Evolutionary conservation across 2,329 filamentous ascomycete species (phyloP).

Genomic region (Aschersonia sp.): DNA sequence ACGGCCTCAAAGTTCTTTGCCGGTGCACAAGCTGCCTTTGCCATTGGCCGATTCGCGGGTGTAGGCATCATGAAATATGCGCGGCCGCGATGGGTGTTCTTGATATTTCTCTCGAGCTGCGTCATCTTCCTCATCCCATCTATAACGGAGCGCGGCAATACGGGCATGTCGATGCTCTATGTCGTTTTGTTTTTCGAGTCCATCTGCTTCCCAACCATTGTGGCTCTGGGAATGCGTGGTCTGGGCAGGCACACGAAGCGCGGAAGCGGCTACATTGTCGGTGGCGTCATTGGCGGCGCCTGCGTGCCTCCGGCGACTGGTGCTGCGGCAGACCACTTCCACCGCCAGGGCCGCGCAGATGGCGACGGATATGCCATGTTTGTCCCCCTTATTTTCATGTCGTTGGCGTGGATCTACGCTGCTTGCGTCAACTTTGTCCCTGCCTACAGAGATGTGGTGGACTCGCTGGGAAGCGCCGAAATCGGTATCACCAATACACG

Average conservation of each 20-base stretch:
- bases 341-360: neutral
- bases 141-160: slow-evolving; percentile 29
- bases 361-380: slow-evolving; percentile 49
- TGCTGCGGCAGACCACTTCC: slow-evolving; percentile 45
- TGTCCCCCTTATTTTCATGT: slow-evolving; percentile 47
- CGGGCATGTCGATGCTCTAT: slow-evolving; percentile 47
- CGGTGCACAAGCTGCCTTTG: slow-evolving; percentile 59
- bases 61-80: slow-evolving; percentile 51
- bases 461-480: slow-evolving; percentile 35
- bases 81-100: slow-evolving; percentile 52
- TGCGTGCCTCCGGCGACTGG: slow-evolving; percentile 60
- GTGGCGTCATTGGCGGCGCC: slow-evolving; percentile 58
- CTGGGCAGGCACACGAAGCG: slow-evolving; percentile 65
- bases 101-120: slow-evolving; percentile 47
- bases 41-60: slow-evolving; percentile 56
- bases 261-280: slow-evolving; percentile 55
- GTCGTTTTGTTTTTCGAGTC: slow-evolving; percentile 65
- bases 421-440: slow-evolving; percentile 52
- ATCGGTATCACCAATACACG: slow-evolving; percentile 16
- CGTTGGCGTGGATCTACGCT: slow-evolving; percentile 40
- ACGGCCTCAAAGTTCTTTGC: slow-evolving; percentile 54
- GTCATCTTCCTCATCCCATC: slow-evolving; percentile 45
- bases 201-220: slow-evolving; percentile 69
- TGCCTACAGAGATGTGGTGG: slow-evolving; percentile 45
- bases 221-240: slow-evolving; percentile 62